Evolutionary conservation across 176 grass and related monocot species (phyloP).

Genomic region (Cymbopogon citratus): DNA sequence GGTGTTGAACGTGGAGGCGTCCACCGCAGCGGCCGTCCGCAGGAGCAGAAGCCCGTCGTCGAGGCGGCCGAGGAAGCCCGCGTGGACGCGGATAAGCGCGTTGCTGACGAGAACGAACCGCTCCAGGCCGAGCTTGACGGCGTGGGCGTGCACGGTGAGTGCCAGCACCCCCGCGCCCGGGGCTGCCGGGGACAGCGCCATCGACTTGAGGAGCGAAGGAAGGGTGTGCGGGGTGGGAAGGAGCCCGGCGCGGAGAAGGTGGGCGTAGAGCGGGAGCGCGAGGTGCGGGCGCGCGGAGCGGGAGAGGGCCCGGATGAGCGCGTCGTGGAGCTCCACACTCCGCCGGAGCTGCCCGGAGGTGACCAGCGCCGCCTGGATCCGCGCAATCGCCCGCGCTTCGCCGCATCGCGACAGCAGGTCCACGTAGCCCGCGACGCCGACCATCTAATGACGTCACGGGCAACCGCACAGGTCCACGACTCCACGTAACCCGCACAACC

Average conservation of each 20-base stretch:
- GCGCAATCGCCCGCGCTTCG: conserved; percentile 13
- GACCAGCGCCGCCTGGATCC: conserved; percentile 33
- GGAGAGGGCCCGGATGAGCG: conserved; percentile 38
- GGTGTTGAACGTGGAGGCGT: conserved; percentile 43
- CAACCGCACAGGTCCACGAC: not conserved
- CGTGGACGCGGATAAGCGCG: conserved; percentile 49
- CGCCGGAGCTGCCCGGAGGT: conserved; percentile 26
- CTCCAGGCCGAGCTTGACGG: conserved; percentile 41
- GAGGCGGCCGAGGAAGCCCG: conserved; percentile 16
- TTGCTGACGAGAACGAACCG: conserved; percentile 45
- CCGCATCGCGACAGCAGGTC: conserved; percentile 30
- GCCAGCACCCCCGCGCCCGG: not conserved
- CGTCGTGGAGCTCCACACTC: conserved; percentile 33
- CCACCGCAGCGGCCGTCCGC: not conserved
- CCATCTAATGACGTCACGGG: conserved; percentile 24
- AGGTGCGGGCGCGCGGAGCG: conserved; percentile 22
- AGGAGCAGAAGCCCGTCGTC: conserved; percentile 31
- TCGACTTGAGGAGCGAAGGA: conserved; percentile 34
- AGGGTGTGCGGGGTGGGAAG: conserved; percentile 38
- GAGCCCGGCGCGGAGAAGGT: conserved; percentile 39
- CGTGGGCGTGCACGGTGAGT: conserved; percentile 45
- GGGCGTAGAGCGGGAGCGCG: conserved; percentile 33
- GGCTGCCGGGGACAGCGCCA: conserved; percentile 16
- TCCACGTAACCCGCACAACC: not conserved
- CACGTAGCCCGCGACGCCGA: conserved; percentile 25